These are phyloP conservation scores for Leccinum uliginosum DNA, from an alignment of 768 basidiomycete genomes.

Conservation along the genomic window DNA sequence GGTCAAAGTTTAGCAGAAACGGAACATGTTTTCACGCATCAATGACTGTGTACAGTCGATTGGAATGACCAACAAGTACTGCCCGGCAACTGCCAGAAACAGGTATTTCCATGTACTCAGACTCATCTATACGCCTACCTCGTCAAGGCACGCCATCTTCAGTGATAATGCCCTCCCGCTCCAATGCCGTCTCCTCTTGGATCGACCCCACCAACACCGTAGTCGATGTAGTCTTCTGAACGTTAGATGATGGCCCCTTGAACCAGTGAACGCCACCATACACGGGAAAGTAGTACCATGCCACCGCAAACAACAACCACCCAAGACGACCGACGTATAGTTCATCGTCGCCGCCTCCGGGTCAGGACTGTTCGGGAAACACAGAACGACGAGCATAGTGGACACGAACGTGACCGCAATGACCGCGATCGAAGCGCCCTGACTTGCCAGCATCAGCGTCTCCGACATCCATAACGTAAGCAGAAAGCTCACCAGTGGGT, in stretches of 20 bases:
- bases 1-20: not conserved
- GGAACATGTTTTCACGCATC: not conserved
- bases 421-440: not conserved
- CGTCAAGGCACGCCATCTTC: not conserved
- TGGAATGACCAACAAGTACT: not conserved
- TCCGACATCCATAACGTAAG: not conserved
- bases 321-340: not conserved
- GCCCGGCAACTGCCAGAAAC: not conserved
- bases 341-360: not conserved
- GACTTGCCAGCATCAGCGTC: not conserved
- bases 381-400: not conserved
- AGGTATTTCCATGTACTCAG: not conserved
- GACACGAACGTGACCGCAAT: not conserved
- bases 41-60: not conserved
- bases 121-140: not conserved
- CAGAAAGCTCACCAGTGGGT: not conserved
- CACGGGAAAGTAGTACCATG: not conserved
- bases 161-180: not conserved
- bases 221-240: not conserved
- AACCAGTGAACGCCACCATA: not conserved
- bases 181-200: not conserved
- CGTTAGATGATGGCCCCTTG: not conserved
- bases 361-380: not conserved
- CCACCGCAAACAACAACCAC: not conserved
- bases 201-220: not conserved